phyloP scores from a whole-genome alignment of 306 rosid species.

The Inga oerstediana region DNA sequence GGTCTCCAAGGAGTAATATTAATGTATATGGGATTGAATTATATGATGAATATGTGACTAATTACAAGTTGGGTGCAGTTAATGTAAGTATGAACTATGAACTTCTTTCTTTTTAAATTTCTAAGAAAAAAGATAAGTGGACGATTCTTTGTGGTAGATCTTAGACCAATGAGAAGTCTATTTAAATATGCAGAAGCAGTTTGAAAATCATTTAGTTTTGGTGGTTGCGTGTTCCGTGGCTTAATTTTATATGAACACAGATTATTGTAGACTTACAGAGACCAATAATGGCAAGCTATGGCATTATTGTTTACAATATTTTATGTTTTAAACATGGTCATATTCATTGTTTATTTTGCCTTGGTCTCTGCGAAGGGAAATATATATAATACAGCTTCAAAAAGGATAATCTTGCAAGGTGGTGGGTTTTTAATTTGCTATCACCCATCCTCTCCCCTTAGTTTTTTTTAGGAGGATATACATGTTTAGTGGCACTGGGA shows the following conservation, averaged over 20 bases:
- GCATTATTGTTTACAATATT: not conserved
- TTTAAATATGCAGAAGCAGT: not conserved
- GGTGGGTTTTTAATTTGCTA: not conserved
- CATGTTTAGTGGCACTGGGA: not conserved
- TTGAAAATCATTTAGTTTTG: not conserved
- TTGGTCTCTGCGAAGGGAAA: not conserved
- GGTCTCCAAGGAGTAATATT: too few relatives aligned
- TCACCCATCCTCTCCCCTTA: not conserved
- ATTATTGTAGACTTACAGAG: not conserved
- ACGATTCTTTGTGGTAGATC: not conserved
- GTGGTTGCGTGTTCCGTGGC: not conserved
- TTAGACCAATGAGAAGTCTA: not conserved
- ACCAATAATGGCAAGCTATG: not conserved
- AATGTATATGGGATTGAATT: not conserved
- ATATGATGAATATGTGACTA: too few relatives aligned
- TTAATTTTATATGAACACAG: not conserved
- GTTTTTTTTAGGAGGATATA: not conserved
- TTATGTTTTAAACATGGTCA: not conserved
- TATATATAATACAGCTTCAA: not conserved
- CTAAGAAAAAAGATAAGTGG: not conserved
- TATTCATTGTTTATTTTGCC: not conserved
- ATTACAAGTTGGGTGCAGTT: not conserved
- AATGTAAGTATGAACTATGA: not conserved
- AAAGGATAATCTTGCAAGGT: not conserved
- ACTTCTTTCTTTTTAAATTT: not conserved